Conservation (phyloP, 306 rosid genomes). For the Sicyos baderoa region DNA sequence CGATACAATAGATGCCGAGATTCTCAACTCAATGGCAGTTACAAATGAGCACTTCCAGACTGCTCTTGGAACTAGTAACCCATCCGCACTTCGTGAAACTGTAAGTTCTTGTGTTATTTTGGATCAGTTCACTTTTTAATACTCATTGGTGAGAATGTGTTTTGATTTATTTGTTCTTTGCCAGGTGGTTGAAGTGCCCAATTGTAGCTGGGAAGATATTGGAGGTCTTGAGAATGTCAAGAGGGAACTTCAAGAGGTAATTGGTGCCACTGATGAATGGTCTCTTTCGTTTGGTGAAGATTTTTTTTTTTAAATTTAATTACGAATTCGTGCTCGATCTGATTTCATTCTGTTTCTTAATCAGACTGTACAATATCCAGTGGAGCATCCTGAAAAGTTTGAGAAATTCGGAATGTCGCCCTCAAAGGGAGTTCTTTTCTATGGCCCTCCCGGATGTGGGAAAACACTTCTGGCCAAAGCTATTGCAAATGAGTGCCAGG, state of each 20-base stretch:
- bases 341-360: constrained; percentile 5
- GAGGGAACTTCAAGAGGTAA: constrained; percentile 34
- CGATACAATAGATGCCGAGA: constrained; percentile 56
- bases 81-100: constrained; percentile 64
- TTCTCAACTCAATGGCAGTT: constrained; percentile 52
- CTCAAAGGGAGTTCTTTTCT: constrained; percentile 33
- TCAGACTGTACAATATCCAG: constrained; percentile 31
- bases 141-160: background rate
- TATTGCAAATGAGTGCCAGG: constrained; percentile 39
- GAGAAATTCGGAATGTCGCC: no score
- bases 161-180: background rate
- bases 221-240: constrained; percentile 32
- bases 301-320: background rate
- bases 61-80: constrained; percentile 68
- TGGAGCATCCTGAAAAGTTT: constrained; percentile 33
- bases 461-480: constrained; percentile 33
- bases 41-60: constrained; percentile 63
- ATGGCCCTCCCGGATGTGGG: constrained; percentile 42
- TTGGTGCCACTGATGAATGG: background rate
- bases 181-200: constrained; percentile 30
- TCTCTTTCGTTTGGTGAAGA: background rate
- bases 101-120: constrained; percentile 25
- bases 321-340: background rate
- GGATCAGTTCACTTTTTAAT: background rate
- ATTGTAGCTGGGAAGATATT: constrained; percentile 27